phyloP scores from a whole-genome alignment of 148 eudicot species.

The Gaultheria prostrata region DNA sequence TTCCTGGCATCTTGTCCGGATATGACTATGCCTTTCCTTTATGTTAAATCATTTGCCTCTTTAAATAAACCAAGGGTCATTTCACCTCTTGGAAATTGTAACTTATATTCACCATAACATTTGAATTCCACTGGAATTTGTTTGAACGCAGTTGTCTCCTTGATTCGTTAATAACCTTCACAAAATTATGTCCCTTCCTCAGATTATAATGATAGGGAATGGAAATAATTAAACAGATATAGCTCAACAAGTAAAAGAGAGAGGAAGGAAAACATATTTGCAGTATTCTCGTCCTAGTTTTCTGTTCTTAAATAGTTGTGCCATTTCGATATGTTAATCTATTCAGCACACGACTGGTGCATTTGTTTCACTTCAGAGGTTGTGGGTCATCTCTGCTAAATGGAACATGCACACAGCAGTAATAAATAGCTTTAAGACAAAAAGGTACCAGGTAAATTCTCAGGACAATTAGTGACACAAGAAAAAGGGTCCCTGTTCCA shows the following conservation, averaged over 20 bases:
- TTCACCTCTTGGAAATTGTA: not conserved
- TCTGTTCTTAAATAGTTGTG: not conserved
- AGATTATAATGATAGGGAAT: not conserved
- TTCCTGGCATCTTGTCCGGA: not conserved
- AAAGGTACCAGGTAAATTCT: constrained; percentile 82
- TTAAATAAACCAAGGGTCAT: not conserved
- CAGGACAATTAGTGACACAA: constrained; percentile 76
- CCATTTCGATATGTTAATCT: not conserved
- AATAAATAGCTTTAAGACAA: constrained; percentile 6
- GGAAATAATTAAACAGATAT: not conserved
- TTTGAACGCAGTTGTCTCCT: not conserved
- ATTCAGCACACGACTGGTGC: not conserved
- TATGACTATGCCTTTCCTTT: not conserved
- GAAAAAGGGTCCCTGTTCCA: constrained; percentile 83
- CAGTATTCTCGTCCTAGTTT: not conserved
- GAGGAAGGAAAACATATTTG: not conserved
- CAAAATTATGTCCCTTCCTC: not conserved
- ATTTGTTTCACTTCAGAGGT: not conserved
- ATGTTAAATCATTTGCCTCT: not conserved
- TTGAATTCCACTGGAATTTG: not conserved
- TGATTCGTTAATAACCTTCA: not conserved
- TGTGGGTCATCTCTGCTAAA: not conserved
- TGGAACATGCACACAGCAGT: too few species aligned
- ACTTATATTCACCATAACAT: not conserved
- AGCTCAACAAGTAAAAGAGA: not conserved